These are phyloP conservation scores for Neopestalotiopsis sp. DNA, from an alignment of 2,329 filamentous ascomycete species.

Conservation along the genomic window DNA sequence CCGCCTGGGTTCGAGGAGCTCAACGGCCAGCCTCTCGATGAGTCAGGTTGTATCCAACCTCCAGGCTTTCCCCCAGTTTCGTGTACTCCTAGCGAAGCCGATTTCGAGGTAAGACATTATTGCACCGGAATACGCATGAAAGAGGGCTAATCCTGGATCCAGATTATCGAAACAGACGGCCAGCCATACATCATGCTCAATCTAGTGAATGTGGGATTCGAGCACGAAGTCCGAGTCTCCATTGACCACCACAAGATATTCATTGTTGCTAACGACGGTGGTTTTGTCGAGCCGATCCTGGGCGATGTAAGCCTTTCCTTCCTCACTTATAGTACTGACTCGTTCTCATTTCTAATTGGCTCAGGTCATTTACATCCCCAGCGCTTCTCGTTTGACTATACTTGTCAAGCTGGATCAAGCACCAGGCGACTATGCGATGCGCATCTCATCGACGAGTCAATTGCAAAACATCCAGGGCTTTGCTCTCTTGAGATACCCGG, in stretches of 20 bases:
- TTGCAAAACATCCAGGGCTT: conserved; percentile 32
- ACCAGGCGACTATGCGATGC: conserved; percentile 29
- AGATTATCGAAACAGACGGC: conserved; percentile 26
- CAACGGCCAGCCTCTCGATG: conserved; percentile 22
- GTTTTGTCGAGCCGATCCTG: conserved; percentile 27
- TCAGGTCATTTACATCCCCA: conserved; percentile 25
- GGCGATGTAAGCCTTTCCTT: conserved; percentile 6
- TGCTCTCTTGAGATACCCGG: conserved; percentile 27
- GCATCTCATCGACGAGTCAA: conserved; percentile 29
- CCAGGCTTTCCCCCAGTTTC: conserved; percentile 11
- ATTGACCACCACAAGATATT: conserved; percentile 32
- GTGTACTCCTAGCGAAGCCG: conserved; percentile 17
- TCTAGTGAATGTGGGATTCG: conserved; percentile 26
- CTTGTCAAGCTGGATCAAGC: conserved; percentile 26
- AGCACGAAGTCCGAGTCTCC: conserved; percentile 24
- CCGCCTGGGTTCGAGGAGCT: conserved; percentile 21
- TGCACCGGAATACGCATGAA: background rate
- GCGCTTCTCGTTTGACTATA: conserved; percentile 27
- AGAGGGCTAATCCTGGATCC: background rate
- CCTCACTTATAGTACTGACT: background rate
- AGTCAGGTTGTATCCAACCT: conserved; percentile 23
- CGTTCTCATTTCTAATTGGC: background rate
- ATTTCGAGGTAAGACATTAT: conserved; percentile 13
- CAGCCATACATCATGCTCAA: conserved; percentile 27
- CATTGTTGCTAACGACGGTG: conserved; percentile 30